Conservation (phyloP, 2,329 filamentous ascomycete genomes). For the Aspergillus amoenus region DNA sequence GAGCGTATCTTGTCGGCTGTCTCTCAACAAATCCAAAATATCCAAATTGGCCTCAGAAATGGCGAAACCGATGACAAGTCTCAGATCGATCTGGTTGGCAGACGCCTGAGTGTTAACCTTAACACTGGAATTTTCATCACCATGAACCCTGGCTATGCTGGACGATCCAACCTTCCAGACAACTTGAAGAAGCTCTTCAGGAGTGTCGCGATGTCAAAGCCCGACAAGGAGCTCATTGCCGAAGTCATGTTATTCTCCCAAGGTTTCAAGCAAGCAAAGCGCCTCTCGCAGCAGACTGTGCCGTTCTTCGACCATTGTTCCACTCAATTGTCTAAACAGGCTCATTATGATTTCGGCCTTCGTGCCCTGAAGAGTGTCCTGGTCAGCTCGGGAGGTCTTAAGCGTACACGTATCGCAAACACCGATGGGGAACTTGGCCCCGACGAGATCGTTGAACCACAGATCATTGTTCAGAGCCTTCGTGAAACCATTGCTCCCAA, state of each 20-base stretch:
- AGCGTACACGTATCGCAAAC: conserved; percentile 72
- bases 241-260: conserved; percentile 99
- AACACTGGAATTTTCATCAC: conserved; percentile 99
- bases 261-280: conserved; percentile 94
- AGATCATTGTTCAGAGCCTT: conserved; percentile 98
- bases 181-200: conserved; percentile 99
- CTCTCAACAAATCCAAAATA: conserved; percentile 99
- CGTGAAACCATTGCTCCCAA: conserved; percentile 98
- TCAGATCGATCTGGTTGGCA: conserved; percentile 91
- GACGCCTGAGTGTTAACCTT: conserved; percentile 81
- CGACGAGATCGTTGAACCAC: conserved; percentile 80
- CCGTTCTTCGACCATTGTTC: conserved; percentile 97
- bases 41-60: conserved; percentile 91
- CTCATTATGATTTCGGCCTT: conserved; percentile 97
- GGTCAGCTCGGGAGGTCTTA: conserved; percentile 93
- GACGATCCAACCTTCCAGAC: conserved; percentile 94
- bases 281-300: conserved; percentile 90
- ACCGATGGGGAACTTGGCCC: conserved; percentile 58
- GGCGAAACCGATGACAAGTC: conserved; percentile 76
- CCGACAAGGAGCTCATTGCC: conserved; percentile 98
- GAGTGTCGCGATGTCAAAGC: conserved; percentile 99
- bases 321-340: conserved; percentile 81
- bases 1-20: conserved; percentile 97
- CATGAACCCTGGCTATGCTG: conserved; percentile 99
- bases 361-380: conserved; percentile 98